Base-by-base conservation (phyloP, 2,329 filamentous ascomycete species). In the Tolypocladium nubicola region DNA sequence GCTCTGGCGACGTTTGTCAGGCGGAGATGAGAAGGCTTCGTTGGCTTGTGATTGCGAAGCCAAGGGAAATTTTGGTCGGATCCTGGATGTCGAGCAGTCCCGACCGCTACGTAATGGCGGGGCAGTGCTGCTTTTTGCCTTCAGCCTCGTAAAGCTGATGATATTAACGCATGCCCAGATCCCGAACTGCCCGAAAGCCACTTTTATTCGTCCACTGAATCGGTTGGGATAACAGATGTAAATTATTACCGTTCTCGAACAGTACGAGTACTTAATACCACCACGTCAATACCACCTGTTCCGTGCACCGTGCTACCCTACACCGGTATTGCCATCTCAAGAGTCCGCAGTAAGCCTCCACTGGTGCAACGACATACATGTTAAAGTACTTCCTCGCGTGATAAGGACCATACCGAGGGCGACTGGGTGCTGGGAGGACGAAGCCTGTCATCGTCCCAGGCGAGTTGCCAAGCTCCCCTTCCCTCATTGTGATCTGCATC, bases 61-160 rank as follows among this genome's bases (percentile, higher is more conserved):
- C 58, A 57, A 58, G 53, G 58, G 53, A 61, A 61, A 61, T 59
- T 62, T 55, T 38, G 54, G 21, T 9, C 55, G 38, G 26, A 53
- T 30, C 52, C 37, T 19, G 38, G 38, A 16, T 30, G 54, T 23
- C n/a, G 30, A 37, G 19, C 8, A 30, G 55, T 58, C 50, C 54
- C 30, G 47, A 60, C 58, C 59, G 56, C 61, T 67, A 70, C 70
- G 69, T 71, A 72, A 72, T 72, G 68, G 70, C 67, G 70, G 70
- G 70, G 70, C 70, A 66, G 64, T 67, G 64, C 56, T 37, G 30
- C 26, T 6, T 1, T 9, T 50, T 33, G 47, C 26, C 16, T 33
- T 33, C 30, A 50, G 26, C 45, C 23, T 47, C n/a, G 23, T 30
- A 26, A 43, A 19, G 39, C 7, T 40, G 39, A 40, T 40, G 39